These are phyloP conservation scores for Butyriboletus loyo DNA, from an alignment of 768 basidiomycete species.

Conservation along the genomic window DNA sequence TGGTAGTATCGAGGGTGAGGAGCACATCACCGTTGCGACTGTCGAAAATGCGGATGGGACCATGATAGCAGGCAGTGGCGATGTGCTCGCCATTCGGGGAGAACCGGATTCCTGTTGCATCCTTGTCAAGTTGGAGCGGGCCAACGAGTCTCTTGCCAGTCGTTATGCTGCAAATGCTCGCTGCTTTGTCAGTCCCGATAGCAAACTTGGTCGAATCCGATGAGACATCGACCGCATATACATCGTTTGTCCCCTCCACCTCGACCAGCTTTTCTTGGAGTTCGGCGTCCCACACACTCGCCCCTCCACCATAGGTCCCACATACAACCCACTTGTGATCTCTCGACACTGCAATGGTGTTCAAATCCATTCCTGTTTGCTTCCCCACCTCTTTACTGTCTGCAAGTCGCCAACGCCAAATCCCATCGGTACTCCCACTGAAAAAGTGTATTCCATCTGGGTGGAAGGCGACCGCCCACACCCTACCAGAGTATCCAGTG, in stretches of 20 bases:
- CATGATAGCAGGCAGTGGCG: neutral
- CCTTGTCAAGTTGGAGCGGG: neutral
- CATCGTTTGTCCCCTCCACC: neutral
- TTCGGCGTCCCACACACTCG: neutral
- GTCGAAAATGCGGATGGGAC: neutral
- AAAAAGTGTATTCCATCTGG: neutral
- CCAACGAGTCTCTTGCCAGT: too few relatives aligned
- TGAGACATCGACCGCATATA: neutral
- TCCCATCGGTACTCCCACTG: neutral
- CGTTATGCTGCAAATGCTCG: neutral
- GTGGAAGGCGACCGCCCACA: neutral
- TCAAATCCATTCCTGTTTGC: neutral
- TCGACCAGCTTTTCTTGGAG: too few relatives aligned
- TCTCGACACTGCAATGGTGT: neutral
- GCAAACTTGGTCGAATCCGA: neutral
- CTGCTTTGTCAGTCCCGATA: neutral
- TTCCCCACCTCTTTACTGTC: neutral
- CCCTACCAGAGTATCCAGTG: too few relatives aligned
- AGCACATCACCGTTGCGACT: neutral
- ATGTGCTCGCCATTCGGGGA: neutral
- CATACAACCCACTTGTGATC: neutral
- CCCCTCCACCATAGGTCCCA: rapidly evolving
- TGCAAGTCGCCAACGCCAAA: neutral
- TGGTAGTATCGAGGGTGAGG: too few relatives aligned
- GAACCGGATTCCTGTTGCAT: neutral